A percentile compares a stretch with the other conserved stretches of the same genome.
These are phyloP conservation scores for Ampelocalamus luodianensis DNA, from an alignment of 176 grass and related monocot species.

Conservation along the genomic window DNA sequence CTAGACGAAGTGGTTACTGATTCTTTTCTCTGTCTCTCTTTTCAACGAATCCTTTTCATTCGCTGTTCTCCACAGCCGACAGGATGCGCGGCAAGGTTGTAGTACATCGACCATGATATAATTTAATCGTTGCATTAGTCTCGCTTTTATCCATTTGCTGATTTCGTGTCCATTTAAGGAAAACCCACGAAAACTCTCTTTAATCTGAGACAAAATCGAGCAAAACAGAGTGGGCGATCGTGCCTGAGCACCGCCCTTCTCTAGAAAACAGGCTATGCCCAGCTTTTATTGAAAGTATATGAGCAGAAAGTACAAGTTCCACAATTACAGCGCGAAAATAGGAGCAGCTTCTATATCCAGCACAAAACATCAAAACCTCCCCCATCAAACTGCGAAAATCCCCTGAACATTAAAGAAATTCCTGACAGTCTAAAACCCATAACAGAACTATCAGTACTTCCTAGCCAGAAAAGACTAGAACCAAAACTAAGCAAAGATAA, in stretches of 20 bases:
- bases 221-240: slow-evolving; percentile 20
- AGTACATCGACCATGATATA: not conserved
- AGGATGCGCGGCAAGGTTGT: not conserved
- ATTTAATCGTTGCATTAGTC: not conserved
- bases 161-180: slow-evolving; percentile 24
- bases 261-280: not conserved
- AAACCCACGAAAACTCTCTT: slow-evolving; percentile 8
- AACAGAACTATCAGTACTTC: not conserved
- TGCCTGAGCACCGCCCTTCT: slow-evolving; percentile 26
- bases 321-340: too few relatives aligned
- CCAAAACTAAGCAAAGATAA: too few relatives aligned
- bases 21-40: not conserved
- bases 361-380: too few relatives aligned
- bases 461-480: not conserved
- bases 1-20: not conserved
- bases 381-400: too few relatives aligned
- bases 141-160: not conserved
- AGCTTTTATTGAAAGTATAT: too few relatives aligned
- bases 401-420: too few relatives aligned
- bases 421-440: too few relatives aligned
- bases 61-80: slow-evolving; percentile 14
- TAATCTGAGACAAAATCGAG: not conserved
- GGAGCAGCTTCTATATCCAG: too few relatives aligned
- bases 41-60: not conserved
- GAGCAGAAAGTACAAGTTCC: too few relatives aligned